These are phyloP conservation scores for Paramecium sexaurelia DNA, from an alignment of 73 alveolate genomes.

Conservation along the genomic window DNA sequence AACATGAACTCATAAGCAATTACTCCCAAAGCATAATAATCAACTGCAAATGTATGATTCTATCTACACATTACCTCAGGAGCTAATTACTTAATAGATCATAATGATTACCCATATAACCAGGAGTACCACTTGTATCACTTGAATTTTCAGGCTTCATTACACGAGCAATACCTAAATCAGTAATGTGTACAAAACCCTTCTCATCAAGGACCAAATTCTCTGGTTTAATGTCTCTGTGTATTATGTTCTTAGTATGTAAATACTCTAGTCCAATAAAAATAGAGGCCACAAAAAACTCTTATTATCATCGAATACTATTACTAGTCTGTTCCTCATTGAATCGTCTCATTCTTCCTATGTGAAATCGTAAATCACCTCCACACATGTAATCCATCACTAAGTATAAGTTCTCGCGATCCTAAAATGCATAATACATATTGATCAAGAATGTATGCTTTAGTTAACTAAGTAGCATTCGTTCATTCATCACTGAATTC, in stretches of 20 bases:
- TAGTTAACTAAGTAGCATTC: conserved; percentile 82
- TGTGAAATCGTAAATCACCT: conserved; percentile 94
- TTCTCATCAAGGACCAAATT: conserved; percentile 80
- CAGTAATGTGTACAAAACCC: conserved; percentile 81
- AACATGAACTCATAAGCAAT: conserved; percentile 82
- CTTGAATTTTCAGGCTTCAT: conserved; percentile 72
- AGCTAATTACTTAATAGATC: conserved; percentile 58
- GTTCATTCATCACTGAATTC: conserved; percentile 91
- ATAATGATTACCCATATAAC: conserved; percentile 58
- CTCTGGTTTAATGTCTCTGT: conserved; percentile 90
- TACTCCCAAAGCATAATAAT: conserved; percentile 89
- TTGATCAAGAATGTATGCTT: conserved; percentile 87
- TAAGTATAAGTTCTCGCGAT: conserved; percentile 87
- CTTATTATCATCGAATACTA: conserved; percentile 53
- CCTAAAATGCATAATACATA: conserved; percentile 94
- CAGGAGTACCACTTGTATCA: conserved; percentile 66
- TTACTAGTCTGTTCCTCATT: conserved; percentile 91
- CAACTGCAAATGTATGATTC: conserved; percentile 78
- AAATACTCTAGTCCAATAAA: conserved; percentile 75
- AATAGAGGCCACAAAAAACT: conserved; percentile 79
- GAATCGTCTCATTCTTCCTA: conserved; percentile 83
- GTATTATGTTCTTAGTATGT: conserved; percentile 74
- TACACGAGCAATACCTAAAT: conserved; percentile 80
- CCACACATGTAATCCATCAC: conserved; percentile 92
- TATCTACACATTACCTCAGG: conserved; percentile 88